A percentile compares a stretch with the other conserved stretches of the same genome.
Conservation (phyloP, 2,329 filamentous ascomycete species). For the Tolypocladium inflatum region DNA sequence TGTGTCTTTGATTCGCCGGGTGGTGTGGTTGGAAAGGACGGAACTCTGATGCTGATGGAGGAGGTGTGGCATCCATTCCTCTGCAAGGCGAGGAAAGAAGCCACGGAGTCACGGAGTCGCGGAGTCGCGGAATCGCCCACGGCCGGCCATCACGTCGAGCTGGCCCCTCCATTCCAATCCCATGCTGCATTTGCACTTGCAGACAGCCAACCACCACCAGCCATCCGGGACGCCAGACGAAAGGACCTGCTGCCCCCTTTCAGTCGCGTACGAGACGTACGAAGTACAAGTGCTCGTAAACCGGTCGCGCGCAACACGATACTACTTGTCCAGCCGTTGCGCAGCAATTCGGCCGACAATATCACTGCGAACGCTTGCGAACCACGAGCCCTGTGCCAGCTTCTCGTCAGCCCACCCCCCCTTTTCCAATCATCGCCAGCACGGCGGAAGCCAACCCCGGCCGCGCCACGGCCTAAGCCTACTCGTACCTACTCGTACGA, state of each 20-base stretch:
- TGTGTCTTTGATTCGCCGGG: not conserved
- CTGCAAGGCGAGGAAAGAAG: not conserved
- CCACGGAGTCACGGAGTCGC: not conserved
- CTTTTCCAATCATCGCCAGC: not conserved
- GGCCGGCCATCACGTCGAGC: not conserved
- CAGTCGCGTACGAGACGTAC: no score
- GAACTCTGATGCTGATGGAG: not conserved
- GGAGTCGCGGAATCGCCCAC: not conserved
- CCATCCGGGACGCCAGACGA: not conserved
- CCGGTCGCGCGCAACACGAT: not conserved
- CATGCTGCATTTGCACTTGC: not conserved
- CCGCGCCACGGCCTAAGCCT: not conserved
- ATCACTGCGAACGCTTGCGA: not conserved
- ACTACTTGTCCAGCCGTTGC: no score
- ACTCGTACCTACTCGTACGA: no score
- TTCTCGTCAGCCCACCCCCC: not conserved
- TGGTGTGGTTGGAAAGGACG: not conserved
- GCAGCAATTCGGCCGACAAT: no score
- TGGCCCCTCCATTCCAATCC: not conserved
- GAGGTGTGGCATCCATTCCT: not conserved
- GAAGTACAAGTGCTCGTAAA: no score
- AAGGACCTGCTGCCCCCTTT: not conserved
- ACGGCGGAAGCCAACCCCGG: not conserved
- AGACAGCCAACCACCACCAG: not conserved
- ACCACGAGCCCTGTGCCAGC: not conserved